Evolutionary conservation across 1,139 yeast species (phyloP).

Genomic region (Pichia sp.): DNA sequence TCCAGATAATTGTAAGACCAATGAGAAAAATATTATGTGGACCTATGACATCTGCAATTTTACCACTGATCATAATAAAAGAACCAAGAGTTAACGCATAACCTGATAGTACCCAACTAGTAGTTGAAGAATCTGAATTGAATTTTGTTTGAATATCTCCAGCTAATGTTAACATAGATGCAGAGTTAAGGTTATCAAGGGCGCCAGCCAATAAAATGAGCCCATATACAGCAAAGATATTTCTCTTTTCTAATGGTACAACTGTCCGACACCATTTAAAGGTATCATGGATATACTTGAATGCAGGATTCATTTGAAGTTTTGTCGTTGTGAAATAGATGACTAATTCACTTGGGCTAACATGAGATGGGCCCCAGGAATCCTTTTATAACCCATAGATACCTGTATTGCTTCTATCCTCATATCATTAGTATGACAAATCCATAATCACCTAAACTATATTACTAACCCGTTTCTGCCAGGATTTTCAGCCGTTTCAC

Average conservation of each 20-base stretch:
- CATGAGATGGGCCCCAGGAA: too few species aligned
- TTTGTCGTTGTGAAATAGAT: too few species aligned
- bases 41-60: constrained; percentile 33
- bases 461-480: too few species aligned
- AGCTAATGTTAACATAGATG: constrained; percentile 28
- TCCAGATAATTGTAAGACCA: constrained; percentile 21
- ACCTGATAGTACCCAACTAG: constrained; percentile 33
- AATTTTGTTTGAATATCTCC: constrained; percentile 24
- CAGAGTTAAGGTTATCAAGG: constrained; percentile 28
- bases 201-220: constrained; percentile 17
- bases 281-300: not conserved
- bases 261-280: not conserved
- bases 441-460: too few species aligned
- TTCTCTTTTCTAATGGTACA: constrained; percentile 19
- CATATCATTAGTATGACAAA: too few species aligned
- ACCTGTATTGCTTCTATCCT: too few species aligned
- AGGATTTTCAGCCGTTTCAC: too few species aligned
- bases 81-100: constrained; percentile 35
- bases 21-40: constrained; percentile 26
- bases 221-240: constrained; percentile 15
- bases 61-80: constrained; percentile 33
- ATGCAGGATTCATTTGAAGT: not conserved
- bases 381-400: too few species aligned
- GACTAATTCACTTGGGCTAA: too few species aligned
- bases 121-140: constrained; percentile 24